Percentiles rank a stretch among this genome's conserved stretches.
Evolutionary conservation across 768 basidiomycete species (phyloP).

Genomic region (Calocybe cyanea): DNA sequence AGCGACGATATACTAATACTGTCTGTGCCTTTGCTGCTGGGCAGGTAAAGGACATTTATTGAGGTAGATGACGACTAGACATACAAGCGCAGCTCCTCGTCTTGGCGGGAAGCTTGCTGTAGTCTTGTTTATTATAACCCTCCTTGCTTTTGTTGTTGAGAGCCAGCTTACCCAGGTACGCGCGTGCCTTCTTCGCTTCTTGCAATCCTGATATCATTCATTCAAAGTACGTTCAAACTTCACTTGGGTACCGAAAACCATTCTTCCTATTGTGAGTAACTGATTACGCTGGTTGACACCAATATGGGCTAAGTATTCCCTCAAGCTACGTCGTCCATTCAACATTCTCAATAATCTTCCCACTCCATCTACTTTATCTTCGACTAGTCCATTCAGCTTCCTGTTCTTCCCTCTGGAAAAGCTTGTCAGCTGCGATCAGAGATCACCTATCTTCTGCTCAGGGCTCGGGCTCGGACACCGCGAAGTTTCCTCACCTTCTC

Average conservation of each 20-base stretch:
- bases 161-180: slow-evolving; percentile 73
- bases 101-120: slow-evolving; percentile 48
- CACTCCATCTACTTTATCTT: slow-evolving; percentile 74
- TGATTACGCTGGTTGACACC: background rate
- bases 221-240: slow-evolving; percentile 72
- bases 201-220: slow-evolving; percentile 4
- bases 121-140: slow-evolving; percentile 51
- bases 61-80: slow-evolving; percentile 23
- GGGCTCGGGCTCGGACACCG: slow-evolving; percentile 28
- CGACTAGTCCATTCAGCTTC: slow-evolving; percentile 44
- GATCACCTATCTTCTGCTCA: slow-evolving; percentile 38
- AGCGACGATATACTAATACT: too few relatives aligned
- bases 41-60: slow-evolving; percentile 3
- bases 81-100: slow-evolving; percentile 23
- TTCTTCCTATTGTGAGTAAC: slow-evolving; percentile 79
- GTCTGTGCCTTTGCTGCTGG: slow-evolving; percentile 5
- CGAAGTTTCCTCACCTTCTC: slow-evolving; percentile 30
- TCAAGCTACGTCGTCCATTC: slow-evolving; percentile 85
- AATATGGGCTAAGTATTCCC: background rate
- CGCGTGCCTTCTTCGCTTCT: background rate
- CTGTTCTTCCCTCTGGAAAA: slow-evolving; percentile 42
- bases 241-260: slow-evolving; percentile 76
- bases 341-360: slow-evolving; percentile 72
- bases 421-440: slow-evolving; percentile 48
- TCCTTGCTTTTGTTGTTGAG: slow-evolving; percentile 75